Evolutionary conservation across 441 rosid genomes (phyloP).

Genomic region (Biscutella laevigata): DNA sequence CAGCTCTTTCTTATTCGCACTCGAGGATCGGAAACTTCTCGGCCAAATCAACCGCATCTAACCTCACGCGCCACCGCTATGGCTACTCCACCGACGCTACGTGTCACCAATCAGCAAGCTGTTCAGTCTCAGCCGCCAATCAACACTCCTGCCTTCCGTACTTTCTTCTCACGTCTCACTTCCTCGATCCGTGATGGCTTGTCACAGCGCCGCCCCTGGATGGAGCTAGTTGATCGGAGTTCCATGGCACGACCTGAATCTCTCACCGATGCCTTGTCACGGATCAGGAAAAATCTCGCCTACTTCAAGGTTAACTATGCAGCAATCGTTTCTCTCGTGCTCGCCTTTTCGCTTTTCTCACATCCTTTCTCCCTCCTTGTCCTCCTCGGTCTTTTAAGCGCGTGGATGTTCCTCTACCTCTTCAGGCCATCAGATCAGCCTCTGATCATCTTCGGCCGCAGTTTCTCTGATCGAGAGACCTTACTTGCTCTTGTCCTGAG

Average conservation of each 20-base stretch:
- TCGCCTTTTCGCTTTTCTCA: slow-evolving; percentile 54
- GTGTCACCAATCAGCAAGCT: slow-evolving; percentile 36
- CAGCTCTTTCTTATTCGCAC: neutral
- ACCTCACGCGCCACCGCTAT: slow-evolving; percentile 31
- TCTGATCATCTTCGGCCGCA: slow-evolving; percentile 39
- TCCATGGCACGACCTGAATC: slow-evolving; percentile 50
- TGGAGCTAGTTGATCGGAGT: slow-evolving; percentile 48
- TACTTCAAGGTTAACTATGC: slow-evolving; percentile 62
- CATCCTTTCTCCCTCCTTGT: slow-evolving; percentile 59
- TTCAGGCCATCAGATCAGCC: slow-evolving; percentile 72
- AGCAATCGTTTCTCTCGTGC: slow-evolving; percentile 38
- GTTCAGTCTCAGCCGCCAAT: slow-evolving; percentile 44
- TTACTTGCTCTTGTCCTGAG: slow-evolving; percentile 36
- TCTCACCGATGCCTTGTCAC: slow-evolving; percentile 48
- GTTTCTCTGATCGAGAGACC: slow-evolving; percentile 61
- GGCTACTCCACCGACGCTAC: slow-evolving; percentile 45
- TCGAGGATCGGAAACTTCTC: neutral
- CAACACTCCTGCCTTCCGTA: slow-evolving; percentile 53
- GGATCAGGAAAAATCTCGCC: slow-evolving; percentile 51
- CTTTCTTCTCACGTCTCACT: slow-evolving; percentile 49
- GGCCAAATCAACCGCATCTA: neutral
- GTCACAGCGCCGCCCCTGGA: slow-evolving; percentile 69
- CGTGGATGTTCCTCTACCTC: slow-evolving; percentile 54
- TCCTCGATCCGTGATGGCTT: slow-evolving; percentile 47
- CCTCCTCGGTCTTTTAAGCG: slow-evolving; percentile 43